Percentiles rank a stretch among this genome's conserved stretches.
Evolutionary conservation across 2,329 filamentous ascomycete species (phyloP).

Genomic region (Aurifilum marmelostoma): DNA sequence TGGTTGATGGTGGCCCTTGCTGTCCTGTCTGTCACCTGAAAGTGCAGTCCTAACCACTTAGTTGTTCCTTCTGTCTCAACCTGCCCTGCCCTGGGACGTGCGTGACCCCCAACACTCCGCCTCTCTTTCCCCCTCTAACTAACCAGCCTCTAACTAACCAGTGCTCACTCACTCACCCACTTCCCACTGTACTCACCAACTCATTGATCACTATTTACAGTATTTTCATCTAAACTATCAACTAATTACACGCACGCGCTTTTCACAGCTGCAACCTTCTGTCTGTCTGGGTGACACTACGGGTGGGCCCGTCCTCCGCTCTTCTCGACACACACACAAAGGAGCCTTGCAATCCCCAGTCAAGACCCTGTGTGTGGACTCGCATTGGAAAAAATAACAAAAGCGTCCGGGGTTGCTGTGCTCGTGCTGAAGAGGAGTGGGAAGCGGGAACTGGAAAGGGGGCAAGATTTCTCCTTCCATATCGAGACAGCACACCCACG

Average conservation of each 20-base stretch:
- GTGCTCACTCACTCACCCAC: too few relatives aligned
- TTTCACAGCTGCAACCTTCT: not conserved
- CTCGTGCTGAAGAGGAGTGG: not conserved
- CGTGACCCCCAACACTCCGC: not conserved
- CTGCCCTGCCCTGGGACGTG: too few relatives aligned
- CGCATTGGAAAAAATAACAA: not conserved
- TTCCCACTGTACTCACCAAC: not conserved
- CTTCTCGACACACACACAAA: not conserved
- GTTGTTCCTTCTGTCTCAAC: not conserved
- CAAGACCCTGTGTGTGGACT: not conserved
- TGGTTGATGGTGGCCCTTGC: not conserved
- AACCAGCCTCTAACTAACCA: too few relatives aligned
- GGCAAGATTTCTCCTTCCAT: not conserved
- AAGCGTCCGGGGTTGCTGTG: not conserved
- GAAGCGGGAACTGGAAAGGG: not conserved
- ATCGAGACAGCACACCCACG: conserved; percentile 1
- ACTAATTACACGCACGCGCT: too few relatives aligned
- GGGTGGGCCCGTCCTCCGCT: not conserved
- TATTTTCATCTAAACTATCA: not conserved
- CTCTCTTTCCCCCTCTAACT: too few relatives aligned
- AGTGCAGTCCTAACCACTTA: not conserved
- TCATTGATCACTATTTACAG: not conserved
- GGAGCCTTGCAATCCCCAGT: not conserved
- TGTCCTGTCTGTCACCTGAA: not conserved
- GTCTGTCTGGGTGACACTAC: not conserved